Base-by-base conservation (phyloP, 1,284 basidiomycete genomes). In the Golubevia sp. region DNA sequence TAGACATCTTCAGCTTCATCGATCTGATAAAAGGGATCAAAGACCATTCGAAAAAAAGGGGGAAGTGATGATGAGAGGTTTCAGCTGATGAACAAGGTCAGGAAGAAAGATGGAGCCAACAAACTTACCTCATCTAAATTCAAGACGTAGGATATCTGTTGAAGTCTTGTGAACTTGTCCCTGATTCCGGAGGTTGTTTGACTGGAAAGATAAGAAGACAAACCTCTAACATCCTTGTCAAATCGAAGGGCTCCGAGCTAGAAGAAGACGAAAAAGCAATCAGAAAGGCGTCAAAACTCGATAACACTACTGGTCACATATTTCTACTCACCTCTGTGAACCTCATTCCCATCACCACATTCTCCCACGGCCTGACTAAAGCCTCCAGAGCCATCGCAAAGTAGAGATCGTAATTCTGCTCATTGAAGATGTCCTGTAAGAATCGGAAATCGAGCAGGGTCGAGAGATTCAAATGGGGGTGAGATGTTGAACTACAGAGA, bases 171-270 rank as follows among this genome's bases (percentile, higher is more conserved):
- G 80, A 99, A 97, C 82, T 94, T 94, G 74, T 97, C 95, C 63
- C 96, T 86, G 1, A 86, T 58, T 11, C 93, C 92, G 81, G 93
- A 93, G 1, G 88, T 87, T 3, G 92, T 92, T 79, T 97, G 94
- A 1, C 90, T 89, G 0, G 91, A 90, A 18, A 99, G 88, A 84
- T 92, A 94, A 1, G 89, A 88, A 13, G 89, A 90, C 64, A 98
- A 88, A 1, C 91, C 88, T 38, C 97, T 88, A 49, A 99, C 85
- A 82, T 99, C 97, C 27, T 92, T 90, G 78, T 99, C 97, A 82
- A 97, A 97, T 15, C 94, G 91, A 65, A 99, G 91, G 1, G 95
- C 95, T n/a, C 97, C 97, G 58, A 98, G 88, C 92, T 97, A 52
- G 44, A 24, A 20, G 11, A 23, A 51, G 57, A 3, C 0, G 50